These are phyloP conservation scores for Pezicula neosporulosa DNA, from an alignment of 2,329 filamentous ascomycete genomes.

Conservation along the genomic window DNA sequence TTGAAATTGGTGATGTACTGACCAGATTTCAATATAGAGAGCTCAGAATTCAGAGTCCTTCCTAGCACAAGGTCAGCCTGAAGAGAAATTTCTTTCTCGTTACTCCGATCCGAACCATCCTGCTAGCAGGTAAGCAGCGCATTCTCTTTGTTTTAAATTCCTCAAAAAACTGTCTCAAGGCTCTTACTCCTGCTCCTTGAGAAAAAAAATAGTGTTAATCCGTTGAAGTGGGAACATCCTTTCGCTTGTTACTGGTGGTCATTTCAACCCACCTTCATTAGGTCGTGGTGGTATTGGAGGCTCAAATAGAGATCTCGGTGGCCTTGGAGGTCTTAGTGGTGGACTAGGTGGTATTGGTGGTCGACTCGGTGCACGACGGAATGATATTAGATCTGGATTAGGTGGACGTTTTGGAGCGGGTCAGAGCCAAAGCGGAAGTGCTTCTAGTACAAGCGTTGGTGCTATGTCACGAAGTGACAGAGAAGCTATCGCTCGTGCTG, in stretches of 20 bases:
- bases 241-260: conserved; percentile 10
- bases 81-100: conserved; percentile 37
- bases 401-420: neutral
- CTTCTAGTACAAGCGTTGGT: too few species aligned
- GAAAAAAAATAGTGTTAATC: too few species aligned
- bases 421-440: too few species aligned
- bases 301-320: neutral
- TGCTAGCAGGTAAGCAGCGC: too few species aligned
- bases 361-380: neutral
- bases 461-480: too few species aligned
- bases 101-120: conserved; percentile 48
- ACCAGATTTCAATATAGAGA: neutral
- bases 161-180: too few species aligned
- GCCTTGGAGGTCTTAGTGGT: neutral
- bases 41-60: conserved; percentile 6
- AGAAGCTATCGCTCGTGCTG: too few species aligned
- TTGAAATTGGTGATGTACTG: neutral
- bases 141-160: too few species aligned
- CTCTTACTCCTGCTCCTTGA: too few species aligned
- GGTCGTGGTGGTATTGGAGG: neutral
- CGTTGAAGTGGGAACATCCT: conserved; percentile 31
- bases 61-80: conserved; percentile 1
- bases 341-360: neutral
- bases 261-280: neutral
- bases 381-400: neutral